Evolutionary conservation across 805 yeast genomes (phyloP).

Genomic region (Candida boleticola): DNA sequence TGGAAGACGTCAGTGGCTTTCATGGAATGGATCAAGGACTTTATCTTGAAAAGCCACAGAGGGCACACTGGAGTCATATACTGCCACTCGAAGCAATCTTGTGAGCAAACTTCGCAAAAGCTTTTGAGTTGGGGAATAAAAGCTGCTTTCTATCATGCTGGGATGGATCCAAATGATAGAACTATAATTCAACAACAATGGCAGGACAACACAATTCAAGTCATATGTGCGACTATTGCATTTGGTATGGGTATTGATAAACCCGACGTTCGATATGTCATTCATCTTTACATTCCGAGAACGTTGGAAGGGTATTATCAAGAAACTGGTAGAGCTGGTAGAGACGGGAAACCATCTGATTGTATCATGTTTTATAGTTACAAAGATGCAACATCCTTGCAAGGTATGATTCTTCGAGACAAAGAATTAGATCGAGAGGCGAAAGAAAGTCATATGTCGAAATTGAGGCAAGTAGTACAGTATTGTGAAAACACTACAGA

Average conservation of each 20-base stretch:
- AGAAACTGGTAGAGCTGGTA: conserved; percentile 97
- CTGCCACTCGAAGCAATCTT: conserved; percentile 85
- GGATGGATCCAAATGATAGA: conserved; percentile 81
- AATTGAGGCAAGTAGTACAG: conserved; percentile 79
- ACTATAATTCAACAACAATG: conserved; percentile 69
- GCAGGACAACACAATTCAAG: conserved; percentile 71
- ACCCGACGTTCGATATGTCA: conserved; percentile 89
- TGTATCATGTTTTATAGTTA: conserved; percentile 82
- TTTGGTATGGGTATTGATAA: conserved; percentile 99
- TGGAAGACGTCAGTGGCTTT: conserved; percentile 55
- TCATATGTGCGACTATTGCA: conserved; percentile 96
- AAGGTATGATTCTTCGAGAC: conserved; percentile 75
- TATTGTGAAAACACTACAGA: conserved; percentile 90
- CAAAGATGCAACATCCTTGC: conserved; percentile 75
- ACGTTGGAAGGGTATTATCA: conserved; percentile 95
- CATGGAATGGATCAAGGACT: conserved; percentile 56
- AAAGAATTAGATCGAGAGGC: conserved; percentile 59
- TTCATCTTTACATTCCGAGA: conserved; percentile 84
- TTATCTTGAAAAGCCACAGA: conserved; percentile 49
- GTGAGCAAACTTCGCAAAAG: conserved; percentile 75
- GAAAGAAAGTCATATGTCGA: conserved; percentile 72
- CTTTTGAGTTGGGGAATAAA: conserved; percentile 60
- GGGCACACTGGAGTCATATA: conserved; percentile 83
- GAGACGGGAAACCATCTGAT: conserved; percentile 83
- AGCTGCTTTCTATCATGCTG: conserved; percentile 87